Evolutionary conservation across 2,329 filamentous ascomycete species (phyloP).

Genomic region (Pseudogymnoascus sp.): DNA sequence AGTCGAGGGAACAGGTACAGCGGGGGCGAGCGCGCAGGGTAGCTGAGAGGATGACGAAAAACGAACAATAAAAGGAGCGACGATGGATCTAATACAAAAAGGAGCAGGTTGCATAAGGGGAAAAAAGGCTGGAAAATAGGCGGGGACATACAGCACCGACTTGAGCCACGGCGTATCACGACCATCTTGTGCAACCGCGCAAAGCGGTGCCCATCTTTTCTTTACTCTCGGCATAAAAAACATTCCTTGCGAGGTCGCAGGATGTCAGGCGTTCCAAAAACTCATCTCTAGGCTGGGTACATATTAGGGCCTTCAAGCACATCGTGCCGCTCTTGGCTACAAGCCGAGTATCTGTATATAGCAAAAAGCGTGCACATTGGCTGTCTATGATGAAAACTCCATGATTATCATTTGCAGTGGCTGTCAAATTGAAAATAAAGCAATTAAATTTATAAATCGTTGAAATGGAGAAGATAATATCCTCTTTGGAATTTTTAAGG

Average conservation of each 20-base stretch:
- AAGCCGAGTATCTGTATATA: conserved; percentile 1
- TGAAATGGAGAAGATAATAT: too few relatives aligned
- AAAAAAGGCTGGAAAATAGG: not conserved
- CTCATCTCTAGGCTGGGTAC: not conserved
- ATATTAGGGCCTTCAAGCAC: not conserved
- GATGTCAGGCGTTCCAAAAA: conserved; percentile 3
- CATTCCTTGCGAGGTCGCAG: conserved; percentile 7
- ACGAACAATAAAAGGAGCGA: not conserved
- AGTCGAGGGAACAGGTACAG: not conserved
- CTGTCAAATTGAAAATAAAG: not conserved
- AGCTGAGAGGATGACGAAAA: not conserved
- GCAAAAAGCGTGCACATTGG: conserved; percentile 1
- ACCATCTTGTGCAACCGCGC: not conserved
- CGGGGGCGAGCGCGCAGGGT: not conserved
- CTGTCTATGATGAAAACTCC: not conserved
- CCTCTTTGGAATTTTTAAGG: too few relatives aligned
- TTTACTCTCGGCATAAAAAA: not conserved
- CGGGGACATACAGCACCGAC: conserved; percentile 6
- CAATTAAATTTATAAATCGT: not conserved
- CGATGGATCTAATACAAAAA: conserved; percentile 2
- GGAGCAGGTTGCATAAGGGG: not conserved
- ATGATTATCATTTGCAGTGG: not conserved
- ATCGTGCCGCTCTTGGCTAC: not conserved
- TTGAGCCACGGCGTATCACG: conserved; percentile 1
- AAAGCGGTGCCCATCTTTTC: not conserved